Conservation (phyloP, 306 rosid genomes). For the Delonix regia region DNA sequence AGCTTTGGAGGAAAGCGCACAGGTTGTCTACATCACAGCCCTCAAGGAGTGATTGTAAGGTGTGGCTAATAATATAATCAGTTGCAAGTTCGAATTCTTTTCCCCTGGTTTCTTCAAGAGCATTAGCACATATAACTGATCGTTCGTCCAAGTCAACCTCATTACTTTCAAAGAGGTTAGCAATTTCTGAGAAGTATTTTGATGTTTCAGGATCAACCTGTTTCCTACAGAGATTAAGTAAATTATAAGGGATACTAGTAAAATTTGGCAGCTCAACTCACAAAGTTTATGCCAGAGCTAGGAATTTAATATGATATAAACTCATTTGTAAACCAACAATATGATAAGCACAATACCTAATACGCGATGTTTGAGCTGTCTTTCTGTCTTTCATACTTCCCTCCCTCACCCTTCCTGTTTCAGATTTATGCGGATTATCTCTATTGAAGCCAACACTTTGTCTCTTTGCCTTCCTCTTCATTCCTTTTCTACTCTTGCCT, state of each 20-base stretch:
- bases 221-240: constrained; percentile 58
- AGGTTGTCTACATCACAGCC: constrained; percentile 62
- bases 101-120: constrained; percentile 82
- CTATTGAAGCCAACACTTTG: constrained; percentile 38
- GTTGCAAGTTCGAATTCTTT: constrained; percentile 86
- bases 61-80: constrained; percentile 89
- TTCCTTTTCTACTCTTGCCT: constrained; percentile 45
- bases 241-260: background rate
- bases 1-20: constrained; percentile 64
- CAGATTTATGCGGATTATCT: constrained; percentile 31
- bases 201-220: constrained; percentile 79
- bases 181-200: constrained; percentile 75
- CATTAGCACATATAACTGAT: constrained; percentile 72
- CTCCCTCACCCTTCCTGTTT: constrained; percentile 20
- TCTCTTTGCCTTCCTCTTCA: constrained; percentile 49
- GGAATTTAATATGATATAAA: background rate
- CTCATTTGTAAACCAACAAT: background rate
- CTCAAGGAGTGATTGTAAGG: constrained; percentile 73
- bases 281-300: background rate
- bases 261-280: background rate
- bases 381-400: constrained; percentile 22
- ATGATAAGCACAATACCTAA: constrained; percentile 53
- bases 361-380: constrained; percentile 39
- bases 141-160: constrained; percentile 75
- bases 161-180: constrained; percentile 67